These are phyloP conservation scores for Saccharomyces hybrid DNA, from an alignment of 1,139 yeast species.

Conservation along the genomic window DNA sequence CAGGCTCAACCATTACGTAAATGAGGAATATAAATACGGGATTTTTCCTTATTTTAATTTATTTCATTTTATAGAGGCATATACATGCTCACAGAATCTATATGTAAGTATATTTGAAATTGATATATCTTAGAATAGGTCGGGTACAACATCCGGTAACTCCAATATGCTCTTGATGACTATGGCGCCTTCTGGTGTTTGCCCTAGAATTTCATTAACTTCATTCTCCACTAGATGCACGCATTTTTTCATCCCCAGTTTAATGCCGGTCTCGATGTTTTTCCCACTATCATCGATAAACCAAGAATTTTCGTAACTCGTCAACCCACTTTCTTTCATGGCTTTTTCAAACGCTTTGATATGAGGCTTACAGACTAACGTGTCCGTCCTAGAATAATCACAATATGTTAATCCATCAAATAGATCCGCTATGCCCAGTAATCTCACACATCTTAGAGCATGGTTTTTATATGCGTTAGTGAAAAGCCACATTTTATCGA, in stretches of 20 bases:
- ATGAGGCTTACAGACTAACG: conserved; percentile 85
- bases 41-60: not conserved
- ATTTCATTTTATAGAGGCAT: conserved; percentile 1
- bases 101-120: conserved; percentile 30
- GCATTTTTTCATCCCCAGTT: conserved; percentile 39
- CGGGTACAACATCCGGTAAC: conserved; percentile 41
- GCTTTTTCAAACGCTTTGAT: conserved; percentile 49
- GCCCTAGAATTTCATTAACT: conserved; percentile 33
- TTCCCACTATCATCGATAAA: conserved; percentile 80
- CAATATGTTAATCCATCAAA: conserved; percentile 93
- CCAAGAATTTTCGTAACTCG: conserved; percentile 42
- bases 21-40: not conserved
- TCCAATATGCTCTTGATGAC: conserved; percentile 43
- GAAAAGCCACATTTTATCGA: conserved; percentile 69
- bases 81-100: not conserved
- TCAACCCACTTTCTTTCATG: conserved; percentile 53
- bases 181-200: conserved; percentile 37
- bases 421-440: conserved; percentile 79
- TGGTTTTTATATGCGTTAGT: conserved; percentile 93
- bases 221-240: conserved; percentile 38
- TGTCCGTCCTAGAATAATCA: conserved; percentile 55
- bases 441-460: conserved; percentile 65
- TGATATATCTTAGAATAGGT: conserved; percentile 37
- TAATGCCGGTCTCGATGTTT: conserved; percentile 43
- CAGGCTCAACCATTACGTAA: conserved; percentile 28